A percentile compares a stretch with the other conserved stretches of the same genome.
Conservation (phyloP, 2,329 filamentous ascomycete species). For the Aspergillus ibericus region DNA sequence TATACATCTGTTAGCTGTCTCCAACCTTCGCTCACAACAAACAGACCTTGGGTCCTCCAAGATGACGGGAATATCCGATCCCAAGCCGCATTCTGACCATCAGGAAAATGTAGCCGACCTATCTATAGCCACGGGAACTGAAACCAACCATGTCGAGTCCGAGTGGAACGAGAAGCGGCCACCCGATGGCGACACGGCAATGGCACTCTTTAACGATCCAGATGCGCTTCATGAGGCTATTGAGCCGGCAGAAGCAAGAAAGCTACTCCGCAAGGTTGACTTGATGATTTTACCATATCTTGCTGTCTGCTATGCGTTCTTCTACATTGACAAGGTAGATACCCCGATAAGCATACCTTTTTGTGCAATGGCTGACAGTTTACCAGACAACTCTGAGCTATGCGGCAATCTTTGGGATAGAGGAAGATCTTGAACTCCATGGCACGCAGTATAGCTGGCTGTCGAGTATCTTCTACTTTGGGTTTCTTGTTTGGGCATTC, state of each 20-base stretch:
- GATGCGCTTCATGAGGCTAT: constrained; percentile 50
- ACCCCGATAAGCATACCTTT: not conserved
- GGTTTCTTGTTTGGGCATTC: constrained; percentile 55
- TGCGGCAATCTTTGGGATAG: constrained; percentile 65
- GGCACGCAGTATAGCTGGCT: constrained; percentile 61
- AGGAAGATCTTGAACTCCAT: constrained; percentile 57
- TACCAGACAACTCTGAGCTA: constrained; percentile 59
- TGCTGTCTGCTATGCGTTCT: constrained; percentile 56
- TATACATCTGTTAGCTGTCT: not conserved
- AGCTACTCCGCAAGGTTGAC: constrained; percentile 58
- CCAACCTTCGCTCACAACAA: not conserved
- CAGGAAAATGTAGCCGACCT: constrained; percentile 23
- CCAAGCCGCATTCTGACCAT: not conserved
- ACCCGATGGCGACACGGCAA: constrained; percentile 51
- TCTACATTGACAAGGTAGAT: constrained; percentile 49
- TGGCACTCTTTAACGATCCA: constrained; percentile 51
- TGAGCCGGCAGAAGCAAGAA: constrained; percentile 49
- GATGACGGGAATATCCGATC: not conserved
- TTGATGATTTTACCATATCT: constrained; percentile 60
- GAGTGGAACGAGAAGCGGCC: constrained; percentile 32
- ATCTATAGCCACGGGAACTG: constrained; percentile 29
- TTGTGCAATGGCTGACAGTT: not conserved
- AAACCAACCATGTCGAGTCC: constrained; percentile 23
- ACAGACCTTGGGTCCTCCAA: not conserved
- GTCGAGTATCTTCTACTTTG: constrained; percentile 57